Percentiles rank a stretch among this genome's conserved stretches.
Conservation (phyloP, 1,139 yeast genomes). For the Pichia sp. region DNA sequence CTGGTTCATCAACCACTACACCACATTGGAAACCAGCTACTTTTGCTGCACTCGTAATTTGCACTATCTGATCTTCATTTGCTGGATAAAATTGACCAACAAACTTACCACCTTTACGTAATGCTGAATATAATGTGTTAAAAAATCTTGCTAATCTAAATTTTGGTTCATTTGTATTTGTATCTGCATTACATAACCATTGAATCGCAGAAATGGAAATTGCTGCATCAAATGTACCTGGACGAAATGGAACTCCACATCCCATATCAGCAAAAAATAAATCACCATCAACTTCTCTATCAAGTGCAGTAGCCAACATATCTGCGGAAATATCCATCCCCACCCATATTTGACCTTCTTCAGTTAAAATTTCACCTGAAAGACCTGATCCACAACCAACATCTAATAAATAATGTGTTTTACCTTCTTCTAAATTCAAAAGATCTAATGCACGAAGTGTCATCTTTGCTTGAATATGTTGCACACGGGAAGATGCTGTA, state of each 20-base stretch:
- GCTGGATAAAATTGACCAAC: conserved; percentile 96
- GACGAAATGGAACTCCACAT: conserved; percentile 86
- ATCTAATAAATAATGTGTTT: conserved; percentile 73
- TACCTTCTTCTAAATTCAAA: conserved; percentile 54
- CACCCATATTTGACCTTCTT: conserved; percentile 91
- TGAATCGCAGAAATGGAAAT: conserved; percentile 92
- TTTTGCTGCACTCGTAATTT: conserved; percentile 77
- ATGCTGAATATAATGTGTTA: conserved; percentile 77
- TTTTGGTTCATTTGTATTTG: conserved; percentile 78
- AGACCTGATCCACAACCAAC: conserved; percentile 97
- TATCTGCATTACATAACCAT: conserved; percentile 97
- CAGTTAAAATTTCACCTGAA: conserved; percentile 87
- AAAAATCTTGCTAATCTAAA: conserved; percentile 74
- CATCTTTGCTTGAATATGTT: conserved; percentile 97
- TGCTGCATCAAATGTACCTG: conserved; percentile 97
- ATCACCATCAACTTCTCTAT: conserved; percentile 91
- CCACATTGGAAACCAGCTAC: conserved; percentile 97
- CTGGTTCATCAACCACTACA: conserved; percentile 87
- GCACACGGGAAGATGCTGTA: conserved; percentile 91
- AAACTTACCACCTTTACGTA: conserved; percentile 92
- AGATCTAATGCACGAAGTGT: conserved; percentile 88
- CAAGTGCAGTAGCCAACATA: conserved; percentile 92
- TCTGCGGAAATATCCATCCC: conserved; percentile 97
- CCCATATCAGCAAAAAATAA: conserved; percentile 90
- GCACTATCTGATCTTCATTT: conserved; percentile 76